These are phyloP conservation scores for Crinitomyces ghanaensis DNA, from an alignment of 805 yeast species.

Conservation along the genomic window DNA sequence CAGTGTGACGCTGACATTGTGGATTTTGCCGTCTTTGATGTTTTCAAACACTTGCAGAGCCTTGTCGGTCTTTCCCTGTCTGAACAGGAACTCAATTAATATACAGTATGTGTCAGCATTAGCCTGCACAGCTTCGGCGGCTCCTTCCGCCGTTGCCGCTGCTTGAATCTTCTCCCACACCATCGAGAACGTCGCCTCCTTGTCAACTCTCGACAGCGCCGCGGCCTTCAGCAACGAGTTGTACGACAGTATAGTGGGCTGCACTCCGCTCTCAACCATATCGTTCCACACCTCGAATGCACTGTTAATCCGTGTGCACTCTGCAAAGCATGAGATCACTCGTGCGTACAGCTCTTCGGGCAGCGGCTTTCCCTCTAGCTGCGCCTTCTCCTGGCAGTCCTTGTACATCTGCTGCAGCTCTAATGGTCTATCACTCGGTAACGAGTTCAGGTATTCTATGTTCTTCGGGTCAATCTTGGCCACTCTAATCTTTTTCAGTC, in stretches of 20 bases:
- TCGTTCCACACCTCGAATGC: conserved; percentile 38
- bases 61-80: conserved; percentile 30
- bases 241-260: conserved; percentile 44
- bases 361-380: conserved; percentile 8
- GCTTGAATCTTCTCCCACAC: conserved; percentile 30
- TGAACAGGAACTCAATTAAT: conserved; percentile 37
- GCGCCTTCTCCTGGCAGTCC: conserved; percentile 15
- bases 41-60: conserved; percentile 31
- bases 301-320: conserved; percentile 16
- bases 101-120: conserved; percentile 39
- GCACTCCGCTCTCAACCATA: conserved; percentile 30
- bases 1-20: conserved; percentile 27
- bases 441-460: conserved; percentile 13
- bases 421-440: conserved; percentile 17
- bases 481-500: conserved; percentile 13
- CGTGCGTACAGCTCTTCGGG: conserved; percentile 21
- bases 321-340: conserved; percentile 23
- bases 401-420: conserved; percentile 17
- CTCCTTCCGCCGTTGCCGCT: too few relatives aligned
- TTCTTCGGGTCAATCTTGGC: conserved; percentile 13
- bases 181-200: conserved; percentile 18
- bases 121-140: conserved; percentile 31
- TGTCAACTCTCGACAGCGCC: conserved; percentile 22
- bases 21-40: conserved; percentile 25
- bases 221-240: conserved; percentile 44